Evolutionary conservation across 2,329 filamentous ascomycete genomes (phyloP), one percentile per base, ranked within the genome.

Genomic region (Cladosporium oxysporum): DNA sequence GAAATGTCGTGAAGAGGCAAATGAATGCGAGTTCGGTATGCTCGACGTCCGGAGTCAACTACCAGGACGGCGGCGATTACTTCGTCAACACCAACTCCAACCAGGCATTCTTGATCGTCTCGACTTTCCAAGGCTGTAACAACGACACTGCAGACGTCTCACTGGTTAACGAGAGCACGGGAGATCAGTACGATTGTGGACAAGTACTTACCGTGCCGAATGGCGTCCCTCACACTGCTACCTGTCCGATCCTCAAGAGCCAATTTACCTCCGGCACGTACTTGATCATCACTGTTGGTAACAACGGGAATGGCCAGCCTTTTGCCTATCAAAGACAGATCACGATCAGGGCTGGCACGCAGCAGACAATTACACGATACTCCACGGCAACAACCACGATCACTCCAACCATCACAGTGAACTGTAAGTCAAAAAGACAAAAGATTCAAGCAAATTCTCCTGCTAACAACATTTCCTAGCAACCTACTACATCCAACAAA

Each of bases 51-150:
- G 75, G 75, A 55, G 69, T 76, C n/a, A 81, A 83, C 68, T 83
- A 80, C 64, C 71, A 80, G 55, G 76, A 79, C 68, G 79, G 78
- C 50, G 77, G 76, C 2, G 67, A 71, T 23, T 83, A 82, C 71
- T 83, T 82, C 70, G 81, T 82, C 70, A 81, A 83, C 69, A 75
- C 76, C 14, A 70, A 74, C 16, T 81, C 79, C 0, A 73, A 71
- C 5, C 78, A 79, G 1, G 69, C 69, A 12, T 83, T 83, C 68
- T 80, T 79, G 16, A 77, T 77, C 23, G 78, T 81, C 5, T 79
- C 78, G 3, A 76, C 80, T 44, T 83, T 82, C 66, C 70, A 77
- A 59, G 79, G 80, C 49, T 83, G 81, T 69, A 74, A 79, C 37
- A 71, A 74, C 37, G 79, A 79, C 62, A 68, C 74, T 53, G 76